Base-by-base conservation (phyloP, 768 basidiomycete genomes). In the Hortiboletus campestris region DNA sequence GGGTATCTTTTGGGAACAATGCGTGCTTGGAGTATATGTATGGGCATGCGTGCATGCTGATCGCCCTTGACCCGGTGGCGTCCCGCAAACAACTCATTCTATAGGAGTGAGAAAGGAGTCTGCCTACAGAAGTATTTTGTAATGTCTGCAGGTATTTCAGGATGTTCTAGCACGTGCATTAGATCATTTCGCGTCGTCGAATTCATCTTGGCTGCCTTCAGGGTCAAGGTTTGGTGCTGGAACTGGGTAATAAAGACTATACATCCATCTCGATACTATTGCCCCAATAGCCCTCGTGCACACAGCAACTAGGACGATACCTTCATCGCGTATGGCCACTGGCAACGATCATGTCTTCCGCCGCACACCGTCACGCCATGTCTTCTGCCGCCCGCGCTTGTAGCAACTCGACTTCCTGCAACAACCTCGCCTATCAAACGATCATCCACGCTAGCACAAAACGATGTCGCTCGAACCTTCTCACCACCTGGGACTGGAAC, bases 381-480 rank as follows among this genome's bases (percentile, higher is more conserved):
- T 81, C 76, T 53, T 78, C 77, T 0, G 74, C 80, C 28, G 80
- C 76, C 55, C 75, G 80, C 10, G 75, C 67, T 59, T 82, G 75
- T 22, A 90, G 71, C 4, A 72, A 72, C 43, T 82, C 82, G 36
- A 90, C 76, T 56, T 89, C 88, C 22, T 74, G 74, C 53, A 78
- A 75, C 32, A 89, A 70, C 58, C 83, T 84, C 14, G 75, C 74
- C 88, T 88, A 49, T 13, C 40, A 17, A 42, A 41, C 47, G 14
- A 38, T 49, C 39, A 56, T 59, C 17, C 22, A 49, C 17, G 17
- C 6, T 14, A 14, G 3, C 1, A 49, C 29, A 9, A 28, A 6
- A 17, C 10, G 2, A 35, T 3, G 10, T 20, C 2, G 7, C 17
- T 28, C 49, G 35, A 28, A 39, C 20, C 47, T 17, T 75, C 83